These are phyloP conservation scores for Alternaria brassicicola DNA, from an alignment of 2,329 filamentous ascomycete species.

Conservation along the genomic window DNA sequence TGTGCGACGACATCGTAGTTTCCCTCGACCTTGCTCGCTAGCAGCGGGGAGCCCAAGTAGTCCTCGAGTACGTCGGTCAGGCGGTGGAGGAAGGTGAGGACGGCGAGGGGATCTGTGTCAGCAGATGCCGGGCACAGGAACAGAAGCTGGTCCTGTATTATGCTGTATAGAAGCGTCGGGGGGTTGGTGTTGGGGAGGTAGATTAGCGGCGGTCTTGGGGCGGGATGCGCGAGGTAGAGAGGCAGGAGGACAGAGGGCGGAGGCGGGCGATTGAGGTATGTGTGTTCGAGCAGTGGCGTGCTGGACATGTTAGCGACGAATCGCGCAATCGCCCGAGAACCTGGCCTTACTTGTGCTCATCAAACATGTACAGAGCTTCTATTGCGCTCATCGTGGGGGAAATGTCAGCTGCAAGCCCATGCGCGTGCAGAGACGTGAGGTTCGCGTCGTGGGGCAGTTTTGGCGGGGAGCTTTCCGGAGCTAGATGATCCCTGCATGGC, in stretches of 20 bases:
- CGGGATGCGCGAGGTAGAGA: conserved; percentile 82
- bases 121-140: conserved; percentile 83
- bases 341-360: conserved; percentile 83
- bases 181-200: conserved; percentile 83
- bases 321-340: neutral
- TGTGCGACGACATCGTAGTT: conserved; percentile 95
- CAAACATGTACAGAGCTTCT: conserved; percentile 95
- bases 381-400: conserved; percentile 67
- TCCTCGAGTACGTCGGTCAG: conserved; percentile 92
- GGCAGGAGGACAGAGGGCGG: conserved; percentile 77
- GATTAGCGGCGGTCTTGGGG: conserved; percentile 82
- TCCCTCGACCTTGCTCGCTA: conserved; percentile 83
- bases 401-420: conserved; percentile 26
- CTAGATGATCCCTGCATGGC: conserved; percentile 5
- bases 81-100: conserved; percentile 93
- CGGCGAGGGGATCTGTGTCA: conserved; percentile 86
- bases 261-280: conserved; percentile 82
- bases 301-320: conserved; percentile 55
- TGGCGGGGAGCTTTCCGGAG: conserved; percentile 28
- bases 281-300: conserved; percentile 83
- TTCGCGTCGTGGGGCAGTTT: conserved; percentile 25
- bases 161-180: conserved; percentile 85
- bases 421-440: conserved; percentile 16
- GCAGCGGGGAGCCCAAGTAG: conserved; percentile 85
- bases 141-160: conserved; percentile 84